Percentiles rank a stretch among this genome's conserved stretches.
Evolutionary conservation across 192 early-diverging fungal species (phyloP).

Genomic region (Pilaira anomala): DNA sequence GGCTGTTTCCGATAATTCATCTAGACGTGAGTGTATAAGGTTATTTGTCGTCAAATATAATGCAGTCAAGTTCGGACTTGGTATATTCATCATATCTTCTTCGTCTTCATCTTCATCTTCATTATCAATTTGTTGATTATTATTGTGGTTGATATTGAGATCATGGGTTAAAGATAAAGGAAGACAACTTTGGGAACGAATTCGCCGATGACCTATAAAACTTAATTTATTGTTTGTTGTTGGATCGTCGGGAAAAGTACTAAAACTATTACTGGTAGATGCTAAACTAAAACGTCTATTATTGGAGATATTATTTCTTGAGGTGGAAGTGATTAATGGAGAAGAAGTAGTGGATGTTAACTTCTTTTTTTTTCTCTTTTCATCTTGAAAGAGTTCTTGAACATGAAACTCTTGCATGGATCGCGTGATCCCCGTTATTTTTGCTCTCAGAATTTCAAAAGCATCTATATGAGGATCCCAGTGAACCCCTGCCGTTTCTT

Average conservation of each 20-base stretch:
- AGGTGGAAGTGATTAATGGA: neutral
- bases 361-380: conserved; percentile 3
- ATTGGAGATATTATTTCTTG: neutral
- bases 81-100: conserved; percentile 2
- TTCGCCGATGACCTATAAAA: conserved; percentile 12
- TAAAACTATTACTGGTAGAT: neutral
- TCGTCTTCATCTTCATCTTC: neutral
- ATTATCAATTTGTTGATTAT: neutral
- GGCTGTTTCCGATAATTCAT: conserved; percentile 26
- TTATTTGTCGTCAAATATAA: conserved; percentile 31
- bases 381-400: conserved; percentile 16
- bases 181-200: conserved; percentile 6
- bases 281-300: conserved; percentile 6
- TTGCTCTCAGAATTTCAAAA: conserved; percentile 22
- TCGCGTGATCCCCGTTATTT: conserved; percentile 22
- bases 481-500: neutral
- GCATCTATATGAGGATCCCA: conserved; percentile 24
- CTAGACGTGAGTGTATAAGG: conserved; percentile 27
- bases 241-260: neutral
- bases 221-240: neutral
- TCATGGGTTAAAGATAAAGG: neutral
- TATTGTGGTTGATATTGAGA: conserved; percentile 5
- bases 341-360: neutral
- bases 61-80: conserved; percentile 23
- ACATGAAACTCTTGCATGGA: conserved; percentile 27